Percentiles rank a stretch among this genome's conserved stretches.
These are phyloP conservation scores for Seiridium unicorne DNA, from an alignment of 2,329 filamentous ascomycete species.

Conservation along the genomic window DNA sequence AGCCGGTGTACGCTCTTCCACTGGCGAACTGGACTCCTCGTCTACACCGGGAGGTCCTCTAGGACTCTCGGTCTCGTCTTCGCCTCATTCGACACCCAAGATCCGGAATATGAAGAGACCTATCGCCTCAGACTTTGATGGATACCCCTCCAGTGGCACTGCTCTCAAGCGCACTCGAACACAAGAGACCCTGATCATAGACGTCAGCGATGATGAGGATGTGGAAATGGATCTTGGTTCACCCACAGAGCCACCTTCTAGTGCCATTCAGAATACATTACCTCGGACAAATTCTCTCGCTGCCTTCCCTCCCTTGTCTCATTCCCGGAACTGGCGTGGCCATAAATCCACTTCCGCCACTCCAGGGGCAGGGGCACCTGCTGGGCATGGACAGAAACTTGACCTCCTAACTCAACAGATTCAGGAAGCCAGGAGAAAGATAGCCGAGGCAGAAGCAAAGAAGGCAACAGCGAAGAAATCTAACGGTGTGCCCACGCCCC, in stretches of 20 bases:
- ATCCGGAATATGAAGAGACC: constrained; percentile 50
- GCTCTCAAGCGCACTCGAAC: constrained; percentile 57
- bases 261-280: constrained; percentile 27
- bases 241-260: constrained; percentile 38
- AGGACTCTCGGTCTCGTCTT: constrained; percentile 20
- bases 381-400: constrained; percentile 23
- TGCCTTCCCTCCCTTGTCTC: constrained; percentile 43
- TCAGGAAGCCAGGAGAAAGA: constrained; percentile 57
- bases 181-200: constrained; percentile 65
- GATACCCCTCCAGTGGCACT: constrained; percentile 38
- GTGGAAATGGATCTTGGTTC: constrained; percentile 68
- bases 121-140: constrained; percentile 69
- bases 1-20: neutral
- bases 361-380: constrained; percentile 32
- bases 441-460: constrained; percentile 58
- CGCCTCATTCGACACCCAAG: constrained; percentile 21
- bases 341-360: constrained; percentile 38
- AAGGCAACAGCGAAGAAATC: constrained; percentile 29
- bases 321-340: constrained; percentile 34
- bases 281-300: constrained; percentile 38
- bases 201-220: constrained; percentile 75
- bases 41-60: constrained; percentile 20
- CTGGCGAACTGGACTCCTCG: constrained; percentile 9
- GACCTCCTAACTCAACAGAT: constrained; percentile 45
- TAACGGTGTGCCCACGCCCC: constrained; percentile 10